Base-by-base conservation (phyloP, 164 flowering plant species). In the Cinnamomum chago region DNA sequence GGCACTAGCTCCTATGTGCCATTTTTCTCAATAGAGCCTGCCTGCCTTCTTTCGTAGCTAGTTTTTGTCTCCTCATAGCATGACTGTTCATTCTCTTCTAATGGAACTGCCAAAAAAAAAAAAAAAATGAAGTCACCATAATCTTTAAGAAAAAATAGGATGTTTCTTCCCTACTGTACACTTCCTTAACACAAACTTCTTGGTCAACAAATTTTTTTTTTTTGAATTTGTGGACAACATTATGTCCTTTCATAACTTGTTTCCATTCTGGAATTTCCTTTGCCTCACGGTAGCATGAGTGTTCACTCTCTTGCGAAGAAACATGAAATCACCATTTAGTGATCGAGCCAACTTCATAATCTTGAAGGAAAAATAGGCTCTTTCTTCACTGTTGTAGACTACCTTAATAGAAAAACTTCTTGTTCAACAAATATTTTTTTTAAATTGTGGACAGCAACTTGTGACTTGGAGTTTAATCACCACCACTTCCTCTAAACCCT, bases 1-100 rank as follows among this genome's bases (percentile, higher is more conserved):
- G 78, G 70, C 11, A 58, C 73, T 30, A 47, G 50, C 23, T 71
- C 30, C 66, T 9, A 76, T 50, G 74, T 76, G 13, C 15, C 25
- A 71, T 76, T 71, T 28, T 76, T 71, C 25, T 10, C 10, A 40
- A 7, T 5, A 40, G 47, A 40, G 47, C 2, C 47, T 1, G 7
- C 9, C 47, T 40, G 7, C 9, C 47, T 60, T 55, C 65, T 71
- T 71, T 20, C 67, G 28, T 71, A 13, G 35, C 51, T 28, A 3
- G 24, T 55, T 76, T 69, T 52, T 3, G 64, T 70, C 47, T 70
- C 73, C 13, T 62, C 28, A 50, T 71, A 70, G 51, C 55, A 25
- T 76, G 70, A 5, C 4, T 20, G 58, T 35, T 65, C 72, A 5
- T 70, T 18, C 9, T 9, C 27, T 17, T 20, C 58, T 10, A 9